Evolutionary conservation across 2,329 filamentous ascomycete genomes (phyloP).

Genomic region (Biscogniauxia mediterranea): DNA sequence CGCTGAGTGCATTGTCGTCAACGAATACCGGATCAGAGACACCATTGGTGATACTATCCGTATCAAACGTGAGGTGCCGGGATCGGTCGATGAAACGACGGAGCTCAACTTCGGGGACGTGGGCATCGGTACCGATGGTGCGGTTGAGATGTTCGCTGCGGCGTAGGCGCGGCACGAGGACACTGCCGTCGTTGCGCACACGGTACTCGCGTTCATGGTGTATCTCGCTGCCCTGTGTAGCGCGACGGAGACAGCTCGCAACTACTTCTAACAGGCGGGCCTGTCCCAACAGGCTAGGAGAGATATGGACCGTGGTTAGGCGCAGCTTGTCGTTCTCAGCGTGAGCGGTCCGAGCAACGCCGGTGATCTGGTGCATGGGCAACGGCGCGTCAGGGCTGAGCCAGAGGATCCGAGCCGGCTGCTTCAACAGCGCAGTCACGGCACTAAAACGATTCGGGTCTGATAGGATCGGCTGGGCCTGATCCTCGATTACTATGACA

Average conservation of each 20-base stretch:
- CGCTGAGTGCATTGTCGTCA: neutral
- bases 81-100: neutral
- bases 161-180: slow-evolving; percentile 17
- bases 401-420: slow-evolving; percentile 12
- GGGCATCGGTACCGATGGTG: slow-evolving; percentile 1
- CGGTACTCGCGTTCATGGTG: slow-evolving; percentile 17
- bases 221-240: neutral
- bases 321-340: slow-evolving; percentile 18
- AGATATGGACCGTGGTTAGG: slow-evolving; percentile 15
- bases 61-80: neutral
- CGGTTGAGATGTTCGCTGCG: slow-evolving; percentile 13
- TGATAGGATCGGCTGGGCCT: slow-evolving; percentile 5
- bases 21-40: neutral
- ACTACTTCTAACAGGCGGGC: slow-evolving; percentile 1
- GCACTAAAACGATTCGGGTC: slow-evolving; percentile 5
- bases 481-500: slow-evolving; percentile 10
- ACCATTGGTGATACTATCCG: neutral
- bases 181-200: slow-evolving; percentile 4
- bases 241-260: neutral
- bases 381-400: slow-evolving; percentile 10
- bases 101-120: neutral
- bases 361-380: slow-evolving; percentile 18
- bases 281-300: slow-evolving; percentile 2
- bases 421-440: slow-evolving; percentile 8
- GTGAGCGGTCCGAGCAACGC: slow-evolving; percentile 20